phyloP scores from a whole-genome alignment of 257 asterid species.

The Ilex asprella region DNA sequence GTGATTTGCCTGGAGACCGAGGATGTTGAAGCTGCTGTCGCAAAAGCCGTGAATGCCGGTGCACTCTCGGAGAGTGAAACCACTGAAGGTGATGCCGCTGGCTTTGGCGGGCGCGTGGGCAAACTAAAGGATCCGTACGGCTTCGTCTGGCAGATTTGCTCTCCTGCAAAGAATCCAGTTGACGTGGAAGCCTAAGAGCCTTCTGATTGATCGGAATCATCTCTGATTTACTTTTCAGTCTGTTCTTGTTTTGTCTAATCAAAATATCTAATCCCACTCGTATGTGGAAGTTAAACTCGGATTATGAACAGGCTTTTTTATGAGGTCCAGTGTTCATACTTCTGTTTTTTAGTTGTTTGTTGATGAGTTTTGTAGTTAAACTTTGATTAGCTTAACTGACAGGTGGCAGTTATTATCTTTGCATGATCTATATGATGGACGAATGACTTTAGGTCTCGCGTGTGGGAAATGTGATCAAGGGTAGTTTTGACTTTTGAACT shows the following conservation, averaged over 20 bases:
- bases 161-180: conserved; percentile 26
- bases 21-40: conserved; percentile 50
- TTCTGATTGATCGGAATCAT: conserved; percentile 1
- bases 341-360: no score
- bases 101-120: conserved; percentile 58
- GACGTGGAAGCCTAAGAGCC: conserved; percentile 40
- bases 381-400: no score
- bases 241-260: neutral
- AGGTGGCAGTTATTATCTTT: no score
- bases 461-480: no score
- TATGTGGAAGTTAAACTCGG: no score
- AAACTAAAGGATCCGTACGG: conserved; percentile 74
- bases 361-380: no score
- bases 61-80: conserved; percentile 38
- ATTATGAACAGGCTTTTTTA: no score
- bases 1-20: conserved; percentile 56
- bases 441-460: no score
- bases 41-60: conserved; percentile 57
- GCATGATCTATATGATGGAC: no score
- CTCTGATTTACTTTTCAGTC: neutral
- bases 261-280: no score
- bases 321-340: no score
- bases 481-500: no score
- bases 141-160: conserved; percentile 54
- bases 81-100: conserved; percentile 34